Evolutionary conservation across 176 grass and related monocot genomes (phyloP).

Genomic region (Alloteropsis semialata): DNA sequence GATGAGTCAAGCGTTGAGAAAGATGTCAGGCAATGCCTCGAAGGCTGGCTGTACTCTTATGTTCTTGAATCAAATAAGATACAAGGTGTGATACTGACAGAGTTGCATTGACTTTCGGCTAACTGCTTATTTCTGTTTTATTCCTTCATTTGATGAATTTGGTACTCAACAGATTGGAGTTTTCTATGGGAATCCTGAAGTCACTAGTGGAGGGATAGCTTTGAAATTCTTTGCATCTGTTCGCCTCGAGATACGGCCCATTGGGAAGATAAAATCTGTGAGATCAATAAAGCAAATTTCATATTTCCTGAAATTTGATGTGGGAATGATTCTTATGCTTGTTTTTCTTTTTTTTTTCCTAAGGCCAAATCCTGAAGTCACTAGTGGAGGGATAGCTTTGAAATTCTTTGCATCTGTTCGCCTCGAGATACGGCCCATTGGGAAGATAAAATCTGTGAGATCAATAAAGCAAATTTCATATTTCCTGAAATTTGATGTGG

Average conservation of each 20-base stretch:
- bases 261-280: conserved; percentile 98
- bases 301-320: background rate
- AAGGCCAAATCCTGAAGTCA: conserved; percentile 99
- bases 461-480: conserved; percentile 12
- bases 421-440: conserved; percentile 86
- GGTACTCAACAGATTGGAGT: conserved; percentile 74
- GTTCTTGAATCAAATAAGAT: conserved; percentile 99
- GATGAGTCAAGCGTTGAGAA: conserved; percentile 99
- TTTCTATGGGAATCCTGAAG: conserved; percentile 99
- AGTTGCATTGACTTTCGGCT: conserved; percentile 12
- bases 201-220: conserved; percentile 97
- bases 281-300: conserved; percentile 33
- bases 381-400: conserved; percentile 96
- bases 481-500: conserved; percentile 3
- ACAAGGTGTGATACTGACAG: conserved; percentile 57
- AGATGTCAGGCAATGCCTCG: conserved; percentile 98
- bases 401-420: conserved; percentile 99
- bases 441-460: conserved; percentile 99
- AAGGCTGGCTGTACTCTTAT: conserved; percentile 99
- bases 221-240: conserved; percentile 98
- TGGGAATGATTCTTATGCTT: conserved; percentile 8
- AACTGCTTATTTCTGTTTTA: conserved; percentile 22
- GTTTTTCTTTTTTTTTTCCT: conserved; percentile 43
- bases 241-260: conserved; percentile 91
- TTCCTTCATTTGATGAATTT: conserved; percentile 24